Percentiles rank a stretch among this genome's conserved stretches.
Conservation (phyloP, 495 filamentous ascomycete species). For the Penicillium flavigenum region DNA sequence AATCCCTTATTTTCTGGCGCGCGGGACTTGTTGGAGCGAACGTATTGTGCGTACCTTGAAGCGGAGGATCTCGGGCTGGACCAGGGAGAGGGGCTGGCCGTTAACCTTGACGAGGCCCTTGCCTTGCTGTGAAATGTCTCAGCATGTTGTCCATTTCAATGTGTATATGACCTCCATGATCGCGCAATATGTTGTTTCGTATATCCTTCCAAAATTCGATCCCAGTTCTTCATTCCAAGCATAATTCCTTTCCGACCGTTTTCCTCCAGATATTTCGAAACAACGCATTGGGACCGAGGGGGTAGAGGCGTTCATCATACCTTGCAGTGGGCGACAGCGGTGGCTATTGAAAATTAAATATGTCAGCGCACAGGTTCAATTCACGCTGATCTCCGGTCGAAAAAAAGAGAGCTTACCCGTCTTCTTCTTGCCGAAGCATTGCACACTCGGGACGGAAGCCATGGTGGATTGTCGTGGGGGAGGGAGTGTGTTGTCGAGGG, state of each 20-base stretch:
- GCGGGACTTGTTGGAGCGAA: constrained; percentile 10
- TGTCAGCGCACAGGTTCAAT: constrained; percentile 34
- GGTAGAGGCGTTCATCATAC: constrained; percentile 50
- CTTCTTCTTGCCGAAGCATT: constrained; percentile 96
- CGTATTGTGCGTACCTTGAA: constrained; percentile 68
- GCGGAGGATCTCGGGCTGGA: constrained; percentile 93
- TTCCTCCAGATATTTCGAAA: constrained; percentile 18
- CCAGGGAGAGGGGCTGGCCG: constrained; percentile 89
- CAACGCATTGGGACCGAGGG: constrained; percentile 21
- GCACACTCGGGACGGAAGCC: constrained; percentile 79
- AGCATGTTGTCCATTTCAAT: constrained; percentile 29
- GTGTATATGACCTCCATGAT: constrained; percentile 16
- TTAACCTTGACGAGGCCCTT: constrained; percentile 98
- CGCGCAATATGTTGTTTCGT: constrained; percentile 18
- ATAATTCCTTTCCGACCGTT: constrained; percentile 9
- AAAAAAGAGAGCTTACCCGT: constrained; percentile 54
- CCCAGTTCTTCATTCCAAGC: constrained; percentile 1
- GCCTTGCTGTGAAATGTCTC: constrained; percentile 63
- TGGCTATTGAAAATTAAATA: constrained; percentile 53
- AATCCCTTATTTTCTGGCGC: constrained; percentile 7
- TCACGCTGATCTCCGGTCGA: background rate
- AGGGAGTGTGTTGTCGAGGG: constrained; percentile 45
- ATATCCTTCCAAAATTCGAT: constrained; percentile 15
- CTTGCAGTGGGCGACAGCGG: constrained; percentile 92
- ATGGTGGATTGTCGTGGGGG: constrained; percentile 58